These are phyloP conservation scores for Geranomyces variabilis DNA, from an alignment of 192 early-diverging fungal species.

Conservation along the genomic window DNA sequence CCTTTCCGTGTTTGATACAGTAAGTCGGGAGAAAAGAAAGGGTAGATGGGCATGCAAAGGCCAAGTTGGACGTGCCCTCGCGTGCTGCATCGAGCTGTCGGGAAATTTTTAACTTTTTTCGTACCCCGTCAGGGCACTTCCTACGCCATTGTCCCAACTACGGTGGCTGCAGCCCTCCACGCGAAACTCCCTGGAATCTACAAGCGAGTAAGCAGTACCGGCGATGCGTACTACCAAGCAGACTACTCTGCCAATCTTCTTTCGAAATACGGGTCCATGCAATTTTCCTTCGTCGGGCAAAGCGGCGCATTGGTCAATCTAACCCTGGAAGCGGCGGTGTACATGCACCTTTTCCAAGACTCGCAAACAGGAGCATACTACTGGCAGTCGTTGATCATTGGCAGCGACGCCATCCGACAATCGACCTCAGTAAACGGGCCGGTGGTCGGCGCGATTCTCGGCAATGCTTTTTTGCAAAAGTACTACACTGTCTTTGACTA, in stretches of 20 bases:
- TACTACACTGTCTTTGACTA: conserved; percentile 52
- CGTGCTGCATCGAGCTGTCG: neutral
- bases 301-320: conserved; percentile 6
- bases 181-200: conserved; percentile 3
- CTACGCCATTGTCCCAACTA: conserved; percentile 2
- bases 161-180: conserved; percentile 18
- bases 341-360: conserved; percentile 6
- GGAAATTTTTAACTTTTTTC: neutral
- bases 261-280: neutral
- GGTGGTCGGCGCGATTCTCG: conserved; percentile 33
- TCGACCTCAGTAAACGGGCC: neutral
- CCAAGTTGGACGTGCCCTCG: too few species aligned
- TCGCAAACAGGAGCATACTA: neutral
- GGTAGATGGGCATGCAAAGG: neutral
- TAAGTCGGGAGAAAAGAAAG: neutral
- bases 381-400: conserved; percentile 19
- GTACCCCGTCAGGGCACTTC: conserved; percentile 11
- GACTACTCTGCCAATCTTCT: neutral
- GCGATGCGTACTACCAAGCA: neutral
- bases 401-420: conserved; percentile 4
- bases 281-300: conserved; percentile 14
- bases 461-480: conserved; percentile 38
- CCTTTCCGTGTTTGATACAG: conserved; percentile 34
- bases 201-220: too few species aligned
- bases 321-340: conserved; percentile 7